Conservation (phyloP, 2,329 filamentous ascomycete genomes). For the Mycosphaerelloides madeirae region DNA sequence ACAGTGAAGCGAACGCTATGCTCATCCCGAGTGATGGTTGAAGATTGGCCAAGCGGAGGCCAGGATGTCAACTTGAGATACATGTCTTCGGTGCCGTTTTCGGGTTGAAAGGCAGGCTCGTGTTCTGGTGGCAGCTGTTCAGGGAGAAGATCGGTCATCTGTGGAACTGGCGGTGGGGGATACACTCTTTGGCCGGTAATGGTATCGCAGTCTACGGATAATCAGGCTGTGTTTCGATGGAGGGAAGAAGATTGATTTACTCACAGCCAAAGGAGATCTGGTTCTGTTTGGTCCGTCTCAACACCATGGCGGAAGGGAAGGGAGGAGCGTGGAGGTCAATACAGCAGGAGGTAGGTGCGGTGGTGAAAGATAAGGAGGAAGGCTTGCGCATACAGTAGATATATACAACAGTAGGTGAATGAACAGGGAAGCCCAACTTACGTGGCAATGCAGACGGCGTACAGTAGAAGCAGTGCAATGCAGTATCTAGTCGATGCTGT, state of each 20-base stretch:
- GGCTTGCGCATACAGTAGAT: no score
- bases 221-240: slow-evolving; percentile 1
- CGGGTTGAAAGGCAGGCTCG: slow-evolving; percentile 17
- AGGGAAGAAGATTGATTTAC: no score
- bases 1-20: slow-evolving; percentile 58
- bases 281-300: slow-evolving; percentile 28
- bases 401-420: no score
- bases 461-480: no score
- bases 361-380: no score
- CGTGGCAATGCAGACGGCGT: no score
- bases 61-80: slow-evolving; percentile 56
- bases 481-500: no score
- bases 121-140: slow-evolving; percentile 32
- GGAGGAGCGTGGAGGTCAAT: not conserved
- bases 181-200: slow-evolving; percentile 34
- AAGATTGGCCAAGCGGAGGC: slow-evolving; percentile 72
- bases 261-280: slow-evolving; percentile 34
- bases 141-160: slow-evolving; percentile 27
- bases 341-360: no score
- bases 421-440: no score
- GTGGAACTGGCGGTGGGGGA: slow-evolving; percentile 23
- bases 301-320: slow-evolving; percentile 21
- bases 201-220: slow-evolving; percentile 30
- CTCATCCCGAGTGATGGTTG: slow-evolving; percentile 49
- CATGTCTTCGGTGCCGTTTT: slow-evolving; percentile 31